Conservation (phyloP, 2,329 filamentous ascomycete genomes). For the Hymenoscyphus scutula region DNA sequence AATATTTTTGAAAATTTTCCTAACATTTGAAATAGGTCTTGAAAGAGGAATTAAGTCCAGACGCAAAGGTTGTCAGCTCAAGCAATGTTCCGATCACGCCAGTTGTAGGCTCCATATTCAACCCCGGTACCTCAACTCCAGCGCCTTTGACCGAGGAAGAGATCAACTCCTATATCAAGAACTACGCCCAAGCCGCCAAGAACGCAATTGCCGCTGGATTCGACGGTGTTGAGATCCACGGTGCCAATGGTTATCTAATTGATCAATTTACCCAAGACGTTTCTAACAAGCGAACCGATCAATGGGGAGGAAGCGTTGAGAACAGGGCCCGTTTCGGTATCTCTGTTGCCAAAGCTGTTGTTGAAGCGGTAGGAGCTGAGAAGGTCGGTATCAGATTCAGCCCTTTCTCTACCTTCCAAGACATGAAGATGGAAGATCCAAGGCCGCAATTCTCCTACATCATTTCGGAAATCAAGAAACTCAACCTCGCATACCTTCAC, state of each 20-base stretch:
- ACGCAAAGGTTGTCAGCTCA: slow-evolving; percentile 5
- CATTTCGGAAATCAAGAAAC: slow-evolving; percentile 47
- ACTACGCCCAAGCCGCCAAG: slow-evolving; percentile 14
- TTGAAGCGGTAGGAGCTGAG: slow-evolving; percentile 50
- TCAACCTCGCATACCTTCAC: slow-evolving; percentile 60
- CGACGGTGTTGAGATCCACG: slow-evolving; percentile 29
- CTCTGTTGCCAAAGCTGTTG: slow-evolving; percentile 52
- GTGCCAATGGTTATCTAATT: slow-evolving; percentile 27
- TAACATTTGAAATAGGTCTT: background rate
- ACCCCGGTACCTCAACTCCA: background rate
- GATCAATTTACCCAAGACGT: slow-evolving; percentile 28
- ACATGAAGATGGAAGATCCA: slow-evolving; percentile 62
- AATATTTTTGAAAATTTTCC: no score
- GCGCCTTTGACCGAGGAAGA: slow-evolving; percentile 11
- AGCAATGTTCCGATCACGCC: slow-evolving; percentile 6
- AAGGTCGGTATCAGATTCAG: slow-evolving; percentile 56
- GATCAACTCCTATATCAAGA: slow-evolving; percentile 7
- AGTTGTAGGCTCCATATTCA: background rate
- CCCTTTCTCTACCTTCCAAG: slow-evolving; percentile 60
- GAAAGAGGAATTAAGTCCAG: slow-evolving; percentile 1
- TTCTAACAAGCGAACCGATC: slow-evolving; percentile 55
- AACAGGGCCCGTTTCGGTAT: slow-evolving; percentile 51
- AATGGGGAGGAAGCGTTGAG: slow-evolving; percentile 50
- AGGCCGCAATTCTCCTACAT: slow-evolving; percentile 62
- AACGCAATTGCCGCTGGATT: slow-evolving; percentile 27